Conservation (phyloP, 2,329 filamentous ascomycete genomes). For the Clonostachys rhizophaga region DNA sequence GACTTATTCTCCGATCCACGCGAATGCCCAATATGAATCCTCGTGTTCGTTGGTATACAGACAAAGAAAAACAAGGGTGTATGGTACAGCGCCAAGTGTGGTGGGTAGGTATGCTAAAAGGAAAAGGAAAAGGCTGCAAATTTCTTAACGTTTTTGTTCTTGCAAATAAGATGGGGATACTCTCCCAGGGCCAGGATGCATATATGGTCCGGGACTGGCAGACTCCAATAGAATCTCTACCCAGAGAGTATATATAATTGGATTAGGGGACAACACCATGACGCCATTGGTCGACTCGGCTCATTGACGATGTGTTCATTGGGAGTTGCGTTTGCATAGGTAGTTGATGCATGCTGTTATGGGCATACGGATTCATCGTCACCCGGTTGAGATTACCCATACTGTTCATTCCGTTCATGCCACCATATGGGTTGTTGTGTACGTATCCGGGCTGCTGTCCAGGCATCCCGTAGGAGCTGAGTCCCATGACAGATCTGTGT, state of each 20-base stretch:
- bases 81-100: no score
- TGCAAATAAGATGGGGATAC: no score
- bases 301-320: slow-evolving; percentile 13
- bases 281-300: slow-evolving; percentile 36
- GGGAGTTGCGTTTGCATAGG: slow-evolving; percentile 14
- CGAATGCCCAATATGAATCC: no score
- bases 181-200: neutral
- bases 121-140: no score
- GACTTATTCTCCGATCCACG: no score
- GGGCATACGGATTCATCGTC: slow-evolving; percentile 8
- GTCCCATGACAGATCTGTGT: slow-evolving; percentile 17
- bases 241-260: no score
- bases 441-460: slow-evolving; percentile 6
- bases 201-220: neutral
- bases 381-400: slow-evolving; percentile 4
- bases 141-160: no score
- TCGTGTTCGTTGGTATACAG: no score
- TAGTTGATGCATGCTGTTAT: slow-evolving; percentile 4
- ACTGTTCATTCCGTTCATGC: slow-evolving; percentile 10
- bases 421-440: slow-evolving; percentile 6
- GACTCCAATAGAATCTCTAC: neutral
- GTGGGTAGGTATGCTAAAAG: no score
- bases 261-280: slow-evolving; percentile 28
- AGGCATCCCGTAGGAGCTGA: slow-evolving; percentile 19
- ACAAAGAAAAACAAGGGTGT: no score